phyloP scores from a whole-genome alignment of 2,329 filamentous ascomycete species.

The Lecanicillium sp. region DNA sequence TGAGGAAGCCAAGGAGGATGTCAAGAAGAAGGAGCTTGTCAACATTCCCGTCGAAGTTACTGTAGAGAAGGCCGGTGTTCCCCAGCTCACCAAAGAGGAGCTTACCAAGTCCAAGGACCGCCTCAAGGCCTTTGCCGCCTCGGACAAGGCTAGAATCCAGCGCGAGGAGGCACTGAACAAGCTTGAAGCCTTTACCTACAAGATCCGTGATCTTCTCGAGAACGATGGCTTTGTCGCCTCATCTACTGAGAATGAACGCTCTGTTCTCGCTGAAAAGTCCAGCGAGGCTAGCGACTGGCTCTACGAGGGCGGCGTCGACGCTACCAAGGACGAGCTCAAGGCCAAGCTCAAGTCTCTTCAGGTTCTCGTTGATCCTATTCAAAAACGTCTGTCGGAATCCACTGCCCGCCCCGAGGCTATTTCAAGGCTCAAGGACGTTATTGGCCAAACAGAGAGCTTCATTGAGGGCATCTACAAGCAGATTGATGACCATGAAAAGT shows the following conservation, averaged over 20 bases:
- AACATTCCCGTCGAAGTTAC: conserved; percentile 46
- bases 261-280: conserved; percentile 60
- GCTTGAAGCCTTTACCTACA: conserved; percentile 91
- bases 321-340: conserved; percentile 67
- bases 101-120: conserved; percentile 56
- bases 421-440: conserved; percentile 58
- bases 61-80: conserved; percentile 44
- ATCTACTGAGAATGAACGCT: conserved; percentile 63
- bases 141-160: conserved; percentile 68
- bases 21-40: conserved; percentile 55
- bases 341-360: conserved; percentile 71
- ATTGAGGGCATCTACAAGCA: conserved; percentile 63
- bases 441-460: conserved; percentile 67
- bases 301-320: conserved; percentile 75
- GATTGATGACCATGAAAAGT: conserved; percentile 61
- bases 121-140: conserved; percentile 77
- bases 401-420: conserved; percentile 65
- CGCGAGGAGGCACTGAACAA: conserved; percentile 87
- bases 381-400: conserved; percentile 68
- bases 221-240: conserved; percentile 66
- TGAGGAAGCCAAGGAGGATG: conserved; percentile 42
- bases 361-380: conserved; percentile 69
- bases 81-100: conserved; percentile 43
- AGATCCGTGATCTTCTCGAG: conserved; percentile 73
- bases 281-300: conserved; percentile 79